phyloP scores from a whole-genome alignment of 2,329 filamentous ascomycete genomes.

The Ophiobolus disseminans region DNA sequence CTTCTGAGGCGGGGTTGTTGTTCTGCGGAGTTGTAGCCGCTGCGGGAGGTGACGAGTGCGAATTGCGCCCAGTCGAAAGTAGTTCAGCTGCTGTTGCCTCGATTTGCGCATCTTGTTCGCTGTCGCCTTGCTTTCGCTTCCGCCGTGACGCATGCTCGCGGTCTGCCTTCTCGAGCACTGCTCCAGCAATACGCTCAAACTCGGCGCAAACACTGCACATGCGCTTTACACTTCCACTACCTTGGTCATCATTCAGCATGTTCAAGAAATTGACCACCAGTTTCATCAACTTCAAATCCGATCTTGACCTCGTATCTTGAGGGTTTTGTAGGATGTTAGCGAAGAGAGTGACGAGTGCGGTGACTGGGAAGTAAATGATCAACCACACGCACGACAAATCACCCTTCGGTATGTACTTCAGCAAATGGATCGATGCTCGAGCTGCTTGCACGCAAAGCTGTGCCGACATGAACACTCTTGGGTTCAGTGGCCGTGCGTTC shows the following conservation, averaged over 20 bases:
- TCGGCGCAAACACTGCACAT: conserved; percentile 96
- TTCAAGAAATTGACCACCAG: conserved; percentile 91
- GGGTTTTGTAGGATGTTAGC: conserved; percentile 97
- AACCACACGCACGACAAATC: conserved; percentile 97
- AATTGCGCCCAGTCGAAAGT: conserved; percentile 36
- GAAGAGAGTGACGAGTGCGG: conserved; percentile 91
- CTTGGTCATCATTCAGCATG: conserved; percentile 86
- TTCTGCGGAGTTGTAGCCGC: conserved; percentile 28
- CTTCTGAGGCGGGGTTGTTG: conserved; percentile 16
- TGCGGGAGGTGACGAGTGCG: conserved; percentile 36
- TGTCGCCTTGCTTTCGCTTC: conserved; percentile 78
- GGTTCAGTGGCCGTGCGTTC: conserved; percentile 89
- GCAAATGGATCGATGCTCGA: conserved; percentile 86
- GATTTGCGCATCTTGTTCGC: conserved; percentile 53
- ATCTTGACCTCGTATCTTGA: conserved; percentile 83
- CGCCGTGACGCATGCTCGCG: conserved; percentile 79
- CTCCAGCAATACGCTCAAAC: conserved; percentile 90
- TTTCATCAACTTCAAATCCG: conserved; percentile 90
- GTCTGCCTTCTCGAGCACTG: conserved; percentile 90
- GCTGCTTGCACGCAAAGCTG: conserved; percentile 92
- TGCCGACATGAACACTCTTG: conserved; percentile 91
- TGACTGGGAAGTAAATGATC: conserved; percentile 95
- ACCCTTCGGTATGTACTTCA: conserved; percentile 95
- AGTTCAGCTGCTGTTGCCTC: conserved; percentile 47
- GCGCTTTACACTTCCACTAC: conserved; percentile 87